Conservation (phyloP, 768 basidiomycete species). For the Austroboletus festivus region DNA sequence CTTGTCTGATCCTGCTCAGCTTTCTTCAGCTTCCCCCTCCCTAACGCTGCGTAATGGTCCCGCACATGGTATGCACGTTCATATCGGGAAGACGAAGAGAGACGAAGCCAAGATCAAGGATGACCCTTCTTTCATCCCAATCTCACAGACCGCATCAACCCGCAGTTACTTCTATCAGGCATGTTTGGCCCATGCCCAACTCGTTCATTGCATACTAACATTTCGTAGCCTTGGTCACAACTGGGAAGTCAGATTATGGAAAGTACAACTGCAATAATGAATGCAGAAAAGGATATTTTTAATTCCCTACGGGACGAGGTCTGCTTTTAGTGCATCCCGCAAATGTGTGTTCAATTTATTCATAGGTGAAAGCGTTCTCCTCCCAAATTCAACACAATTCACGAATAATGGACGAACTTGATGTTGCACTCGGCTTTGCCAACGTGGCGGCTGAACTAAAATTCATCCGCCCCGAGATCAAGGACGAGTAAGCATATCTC, state of each 20-base stretch:
- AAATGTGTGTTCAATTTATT: slow-evolving; percentile 1
- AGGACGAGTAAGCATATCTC: slow-evolving; percentile 54
- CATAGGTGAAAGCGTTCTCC: slow-evolving; percentile 61
- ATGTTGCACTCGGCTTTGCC: slow-evolving; percentile 80
- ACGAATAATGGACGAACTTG: slow-evolving; percentile 80
- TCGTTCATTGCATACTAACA: not conserved
- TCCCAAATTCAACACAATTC: slow-evolving; percentile 67
- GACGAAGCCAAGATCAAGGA: slow-evolving; percentile 50
- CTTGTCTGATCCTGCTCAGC: slow-evolving; percentile 6
- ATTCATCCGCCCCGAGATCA: slow-evolving; percentile 68
- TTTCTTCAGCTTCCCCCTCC: slow-evolving; percentile 59
- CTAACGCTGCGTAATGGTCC: slow-evolving; percentile 68
- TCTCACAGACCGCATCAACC: slow-evolving; percentile 64
- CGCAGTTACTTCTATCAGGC: slow-evolving; percentile 69
- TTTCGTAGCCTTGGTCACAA: slow-evolving; percentile 63
- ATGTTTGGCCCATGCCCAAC: slow-evolving; percentile 1
- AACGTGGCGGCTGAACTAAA: slow-evolving; percentile 74
- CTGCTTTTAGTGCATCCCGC: not conserved
- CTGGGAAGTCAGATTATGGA: slow-evolving; percentile 69
- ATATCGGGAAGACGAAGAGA: slow-evolving; percentile 61
- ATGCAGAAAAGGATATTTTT: slow-evolving; percentile 73
- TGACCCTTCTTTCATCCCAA: slow-evolving; percentile 49
- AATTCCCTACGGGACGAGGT: slow-evolving; percentile 67
- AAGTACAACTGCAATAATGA: slow-evolving; percentile 46
- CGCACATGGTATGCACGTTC: slow-evolving; percentile 72